Base-by-base conservation (phyloP, 139 green algal species). In the Auxenochlorella protothecoides region DNA sequence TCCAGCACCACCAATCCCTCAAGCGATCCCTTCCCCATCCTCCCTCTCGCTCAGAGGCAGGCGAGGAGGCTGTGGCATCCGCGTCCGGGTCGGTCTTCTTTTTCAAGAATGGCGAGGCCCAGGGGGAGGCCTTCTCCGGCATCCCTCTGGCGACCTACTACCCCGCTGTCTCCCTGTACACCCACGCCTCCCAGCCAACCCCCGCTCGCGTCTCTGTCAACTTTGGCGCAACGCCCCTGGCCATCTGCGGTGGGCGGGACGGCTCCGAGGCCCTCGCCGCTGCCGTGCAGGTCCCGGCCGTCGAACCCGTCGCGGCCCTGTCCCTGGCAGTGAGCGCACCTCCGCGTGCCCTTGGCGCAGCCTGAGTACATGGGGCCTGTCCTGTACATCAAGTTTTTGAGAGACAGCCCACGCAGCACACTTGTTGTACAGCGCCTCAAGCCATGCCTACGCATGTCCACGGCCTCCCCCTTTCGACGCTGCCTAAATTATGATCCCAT, bases 111-210 rank as follows among this genome's bases (percentile, higher is more conserved):
- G 52, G 65, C 15, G 51, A 55, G 68, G 7, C 67, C 51, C 67
- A 74, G 65, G 61, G 60, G 59, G 71, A 60, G 64, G 65, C 74
- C 9, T 74, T 65, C 13, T 51, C 55, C 9, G 83, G 88, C 64
- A 74, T 96, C 14, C 56, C 60, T 11, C 88, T 92, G 68, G 90
- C 88, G 13, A 92, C 87, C 4, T 96, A 96, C 83, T 95, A 89
- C 76, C 90, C 91, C 6, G 79, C 85, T 5, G 74, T 83, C 0
- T 96, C 88, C 0, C 69, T 96, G 0, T 96, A 86, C 80, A 96
- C 87, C 1, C 66, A 87, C 63, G 80, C 83, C 2, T 63, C 79
- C 52, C 80, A 94, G 74, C 51, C 68, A 2, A 82, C 88, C 53
- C 76, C 83, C 0, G 90, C 83, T 2, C 84, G 71, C 2, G 84